Conservation (phyloP, 139 green algal genomes). For the Desmodesmus armatus region DNA sequence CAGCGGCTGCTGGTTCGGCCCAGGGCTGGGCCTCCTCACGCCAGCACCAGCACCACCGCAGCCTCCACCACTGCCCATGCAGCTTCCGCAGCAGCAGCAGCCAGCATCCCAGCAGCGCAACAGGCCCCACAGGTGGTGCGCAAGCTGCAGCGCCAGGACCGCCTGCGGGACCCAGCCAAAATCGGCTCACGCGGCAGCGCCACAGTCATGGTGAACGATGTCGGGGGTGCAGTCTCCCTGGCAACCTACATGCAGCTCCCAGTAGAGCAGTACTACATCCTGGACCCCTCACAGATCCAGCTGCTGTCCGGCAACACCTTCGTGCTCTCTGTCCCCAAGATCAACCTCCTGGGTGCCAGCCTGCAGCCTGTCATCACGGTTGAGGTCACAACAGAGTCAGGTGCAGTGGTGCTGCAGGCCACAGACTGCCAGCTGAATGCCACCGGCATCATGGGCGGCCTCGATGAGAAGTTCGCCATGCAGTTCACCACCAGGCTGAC, state of each 20-base stretch:
- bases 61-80: background rate
- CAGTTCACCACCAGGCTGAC: conserved; percentile 36
- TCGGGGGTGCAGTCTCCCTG: conserved; percentile 9
- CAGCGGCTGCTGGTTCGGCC: no score
- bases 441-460: conserved; percentile 22
- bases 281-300: conserved; percentile 66
- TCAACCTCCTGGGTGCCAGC: conserved; percentile 69
- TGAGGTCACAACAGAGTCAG: background rate
- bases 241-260: conserved; percentile 53
- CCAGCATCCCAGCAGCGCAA: background rate
- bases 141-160: conserved; percentile 22
- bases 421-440: conserved; percentile 57
- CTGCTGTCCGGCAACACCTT: conserved; percentile 66
- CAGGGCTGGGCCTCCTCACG: no score
- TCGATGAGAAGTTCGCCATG: conserved; percentile 42
- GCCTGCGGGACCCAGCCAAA: conserved; percentile 4
- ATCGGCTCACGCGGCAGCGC: conserved; percentile 25
- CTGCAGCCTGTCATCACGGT: conserved; percentile 68
- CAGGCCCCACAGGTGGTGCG: background rate
- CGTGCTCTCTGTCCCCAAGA: conserved; percentile 61
- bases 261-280: conserved; percentile 54
- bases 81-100: background rate
- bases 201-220: conserved; percentile 35
- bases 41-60: no score
- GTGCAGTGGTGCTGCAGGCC: conserved; percentile 52